Evolutionary conservation across 2,329 filamentous ascomycete species (phyloP), one percentile per base, ranked within the genome.

Genomic region (Aspergillus sp.): DNA sequence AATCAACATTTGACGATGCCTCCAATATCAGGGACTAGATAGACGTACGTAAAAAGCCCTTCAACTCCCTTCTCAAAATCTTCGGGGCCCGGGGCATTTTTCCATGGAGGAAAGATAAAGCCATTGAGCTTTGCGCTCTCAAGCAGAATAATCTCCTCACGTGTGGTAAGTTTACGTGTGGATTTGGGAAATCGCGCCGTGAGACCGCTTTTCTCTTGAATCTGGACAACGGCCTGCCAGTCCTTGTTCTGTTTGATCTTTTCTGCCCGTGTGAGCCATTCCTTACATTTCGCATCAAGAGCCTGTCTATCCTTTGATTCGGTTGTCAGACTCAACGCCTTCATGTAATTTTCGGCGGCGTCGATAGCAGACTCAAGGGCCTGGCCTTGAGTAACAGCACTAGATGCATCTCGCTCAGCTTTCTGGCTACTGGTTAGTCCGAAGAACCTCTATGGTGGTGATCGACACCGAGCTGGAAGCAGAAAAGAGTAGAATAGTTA

Each of bases 81-180:
- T 4, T 82, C 74, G 0, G 83, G 73, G 3, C 75, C 72, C 1
- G 91, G 89, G 27, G 86, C 80, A 2, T 76, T 76, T n/a, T 84
- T 84, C 95, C 95, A 99, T 0, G 90, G 92, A 10, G 90, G 92
- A 66, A 96, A 98, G 19, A 89, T 83, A 69, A 88, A 90, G 0
- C 90, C 91, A 71, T 96, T 91, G 19, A 99, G 82, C 58, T 87
- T 89, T 4, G 93, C 95, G 3, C 89, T 87, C 70, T 88, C 87
- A 1, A 90, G 80, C 8, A 98, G 76, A 54, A 97, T 87, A 30
- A 90, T 88, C 70, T 92, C 84, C 75, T 96, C 92, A 15, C 83
- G 82, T 4, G 84, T 89, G 2, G 90, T 84, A 13, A 90, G 80
- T 59, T 84, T 81, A 56, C 90, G 84, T 8, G 79, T 83, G 23